Conservation (phyloP, 2,329 filamentous ascomycete genomes). For the Epicoccum sorghinum region DNA sequence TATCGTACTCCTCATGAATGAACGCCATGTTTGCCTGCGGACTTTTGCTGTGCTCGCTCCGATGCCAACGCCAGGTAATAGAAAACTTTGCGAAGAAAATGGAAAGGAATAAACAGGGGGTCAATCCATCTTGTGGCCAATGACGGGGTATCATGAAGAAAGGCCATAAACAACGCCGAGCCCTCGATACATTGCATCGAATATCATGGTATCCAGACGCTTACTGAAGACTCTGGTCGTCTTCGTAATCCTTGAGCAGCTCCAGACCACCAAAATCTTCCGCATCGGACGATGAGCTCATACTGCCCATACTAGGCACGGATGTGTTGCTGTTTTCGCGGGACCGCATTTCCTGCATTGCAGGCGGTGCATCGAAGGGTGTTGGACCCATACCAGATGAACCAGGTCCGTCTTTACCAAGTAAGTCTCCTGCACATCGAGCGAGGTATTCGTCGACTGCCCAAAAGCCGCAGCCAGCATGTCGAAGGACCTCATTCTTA, state of each 20-base stretch:
- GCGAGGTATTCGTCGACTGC: slow-evolving; percentile 47
- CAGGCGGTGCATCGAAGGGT: slow-evolving; percentile 1
- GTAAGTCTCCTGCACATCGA: slow-evolving; percentile 43
- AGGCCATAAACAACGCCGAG: slow-evolving; percentile 5
- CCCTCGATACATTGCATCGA: neutral
- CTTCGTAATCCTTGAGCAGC: slow-evolving; percentile 40
- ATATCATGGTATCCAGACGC: neutral
- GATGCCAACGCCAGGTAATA: neutral
- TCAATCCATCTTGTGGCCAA: neutral
- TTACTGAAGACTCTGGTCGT: slow-evolving; percentile 10
- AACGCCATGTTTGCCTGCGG: neutral
- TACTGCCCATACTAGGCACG: slow-evolving; percentile 14
- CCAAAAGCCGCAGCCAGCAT: slow-evolving; percentile 47
- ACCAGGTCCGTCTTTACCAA: slow-evolving; percentile 34
- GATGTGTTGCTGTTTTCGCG: slow-evolving; percentile 26
- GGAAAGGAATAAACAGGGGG: neutral
- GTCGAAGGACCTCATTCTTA: slow-evolving; percentile 46
- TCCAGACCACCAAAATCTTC: slow-evolving; percentile 41
- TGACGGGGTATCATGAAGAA: slow-evolving; percentile 15
- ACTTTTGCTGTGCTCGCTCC: neutral
- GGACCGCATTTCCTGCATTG: slow-evolving; percentile 1
- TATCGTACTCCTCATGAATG: neutral
- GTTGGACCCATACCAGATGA: neutral
- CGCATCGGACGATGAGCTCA: slow-evolving; percentile 16
- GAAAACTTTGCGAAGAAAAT: neutral